A percentile compares a stretch with the other conserved stretches of the same genome.
Conservation (phyloP, 495 filamentous ascomycete genomes). For the Penicillium paradoxum region DNA sequence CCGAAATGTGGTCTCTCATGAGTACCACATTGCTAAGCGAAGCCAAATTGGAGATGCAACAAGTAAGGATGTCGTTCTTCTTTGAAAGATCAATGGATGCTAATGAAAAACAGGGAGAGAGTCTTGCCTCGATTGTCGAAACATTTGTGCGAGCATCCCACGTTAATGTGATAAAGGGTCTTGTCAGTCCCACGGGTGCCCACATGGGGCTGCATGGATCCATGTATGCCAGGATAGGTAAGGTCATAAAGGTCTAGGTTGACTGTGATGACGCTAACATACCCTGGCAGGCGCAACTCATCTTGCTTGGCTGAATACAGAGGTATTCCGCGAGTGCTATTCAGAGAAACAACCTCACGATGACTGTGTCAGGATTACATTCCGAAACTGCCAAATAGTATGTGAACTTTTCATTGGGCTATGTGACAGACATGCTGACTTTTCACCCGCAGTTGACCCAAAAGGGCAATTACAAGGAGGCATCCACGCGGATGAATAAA, state of each 20-base stretch:
- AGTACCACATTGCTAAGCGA: slow-evolving; percentile 83
- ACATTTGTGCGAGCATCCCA: slow-evolving; percentile 75
- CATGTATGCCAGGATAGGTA: slow-evolving; percentile 73
- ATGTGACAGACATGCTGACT: slow-evolving; percentile 13
- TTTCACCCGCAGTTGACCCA: slow-evolving; percentile 43
- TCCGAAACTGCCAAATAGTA: slow-evolving; percentile 54
- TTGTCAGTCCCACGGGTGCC: slow-evolving; percentile 65
- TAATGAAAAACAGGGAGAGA: slow-evolving; percentile 61
- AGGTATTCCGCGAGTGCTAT: slow-evolving; percentile 76
- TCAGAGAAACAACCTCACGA: slow-evolving; percentile 59
- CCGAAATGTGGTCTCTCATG: slow-evolving; percentile 80
- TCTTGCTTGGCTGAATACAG: slow-evolving; percentile 62
- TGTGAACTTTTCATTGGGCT: slow-evolving; percentile 5
- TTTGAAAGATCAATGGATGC: background rate
- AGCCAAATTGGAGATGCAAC: slow-evolving; percentile 69
- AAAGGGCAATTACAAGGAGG: slow-evolving; percentile 68
- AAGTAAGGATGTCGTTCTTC: slow-evolving; percentile 34
- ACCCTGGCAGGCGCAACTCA: slow-evolving; percentile 46
- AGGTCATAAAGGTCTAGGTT: slow-evolving; percentile 4
- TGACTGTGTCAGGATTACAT: slow-evolving; percentile 67
- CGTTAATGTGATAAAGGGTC: slow-evolving; percentile 69
- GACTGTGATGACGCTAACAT: slow-evolving; percentile 17
- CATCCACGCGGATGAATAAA: slow-evolving; percentile 59
- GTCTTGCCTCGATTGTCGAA: slow-evolving; percentile 70
- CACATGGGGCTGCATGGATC: slow-evolving; percentile 67